phyloP scores from a whole-genome alignment of 139 green algal species.

The Zygnema cylindricum region DNA sequence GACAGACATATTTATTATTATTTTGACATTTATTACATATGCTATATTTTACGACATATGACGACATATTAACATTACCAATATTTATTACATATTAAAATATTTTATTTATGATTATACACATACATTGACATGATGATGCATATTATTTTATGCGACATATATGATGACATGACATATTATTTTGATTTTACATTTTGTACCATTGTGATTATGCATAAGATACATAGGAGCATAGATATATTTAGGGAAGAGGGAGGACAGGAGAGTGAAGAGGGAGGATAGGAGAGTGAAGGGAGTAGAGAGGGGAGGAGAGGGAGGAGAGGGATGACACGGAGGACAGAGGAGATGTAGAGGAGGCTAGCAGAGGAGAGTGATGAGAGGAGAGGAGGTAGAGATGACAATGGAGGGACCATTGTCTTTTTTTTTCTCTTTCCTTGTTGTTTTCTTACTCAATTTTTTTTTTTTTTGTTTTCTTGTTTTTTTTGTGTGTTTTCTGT shows the following conservation, averaged over 20 bases:
- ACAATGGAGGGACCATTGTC: no score
- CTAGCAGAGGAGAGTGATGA: background rate
- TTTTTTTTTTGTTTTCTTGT: background rate
- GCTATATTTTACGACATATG: no score
- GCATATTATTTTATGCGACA: background rate
- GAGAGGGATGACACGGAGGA: background rate
- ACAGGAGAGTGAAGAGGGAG: background rate
- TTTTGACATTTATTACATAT: no score
- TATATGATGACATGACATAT: background rate
- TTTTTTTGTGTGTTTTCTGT: background rate
- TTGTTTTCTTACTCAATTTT: background rate
- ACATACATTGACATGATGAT: conserved; percentile 10
- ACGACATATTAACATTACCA: no score
- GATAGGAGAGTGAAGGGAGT: background rate
- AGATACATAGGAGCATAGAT: background rate
- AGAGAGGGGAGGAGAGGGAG: background rate
- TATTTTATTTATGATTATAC: background rate
- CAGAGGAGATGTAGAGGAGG: background rate
- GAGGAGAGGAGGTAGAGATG: background rate
- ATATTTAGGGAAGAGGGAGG: background rate
- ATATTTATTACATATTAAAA: no score
- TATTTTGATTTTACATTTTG: no score
- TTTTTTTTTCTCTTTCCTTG: background rate
- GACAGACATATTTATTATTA: no score
- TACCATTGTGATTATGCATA: background rate